Percentiles rank a stretch among this genome's conserved stretches.
phyloP scores from a whole-genome alignment of 2,329 filamentous ascomycete genomes.

The Samsoniella hepiali region DNA sequence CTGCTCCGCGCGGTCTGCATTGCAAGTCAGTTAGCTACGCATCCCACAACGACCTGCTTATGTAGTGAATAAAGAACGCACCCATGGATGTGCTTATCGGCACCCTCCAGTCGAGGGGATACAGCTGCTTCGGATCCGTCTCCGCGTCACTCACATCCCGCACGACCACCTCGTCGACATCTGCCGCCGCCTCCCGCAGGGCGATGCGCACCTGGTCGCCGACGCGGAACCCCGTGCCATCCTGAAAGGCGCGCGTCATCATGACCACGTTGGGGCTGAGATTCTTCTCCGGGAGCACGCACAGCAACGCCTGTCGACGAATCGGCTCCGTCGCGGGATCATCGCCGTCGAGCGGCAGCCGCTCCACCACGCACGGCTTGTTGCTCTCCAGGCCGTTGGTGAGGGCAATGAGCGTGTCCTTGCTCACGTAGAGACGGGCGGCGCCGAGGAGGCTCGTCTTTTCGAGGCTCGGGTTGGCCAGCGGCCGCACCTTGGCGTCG shows the following conservation, averaged over 20 bases:
- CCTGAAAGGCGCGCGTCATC: conserved; percentile 70
- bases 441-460: conserved; percentile 42
- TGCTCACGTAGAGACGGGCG: conserved; percentile 47
- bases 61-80: conserved; percentile 22
- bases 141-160: conserved; percentile 51
- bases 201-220: conserved; percentile 62
- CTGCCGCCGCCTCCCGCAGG: conserved; percentile 52
- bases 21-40: not conserved
- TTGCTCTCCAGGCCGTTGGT: conserved; percentile 43
- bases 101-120: conserved; percentile 37
- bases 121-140: conserved; percentile 27
- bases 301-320: conserved; percentile 47
- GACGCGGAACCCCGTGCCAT: conserved; percentile 68
- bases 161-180: conserved; percentile 57
- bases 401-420: conserved; percentile 44
- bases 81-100: conserved; percentile 34
- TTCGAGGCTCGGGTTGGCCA: conserved; percentile 40
- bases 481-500: conserved; percentile 41
- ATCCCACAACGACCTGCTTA: not conserved
- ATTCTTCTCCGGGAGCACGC: conserved; percentile 54
- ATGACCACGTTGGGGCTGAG: conserved; percentile 66
- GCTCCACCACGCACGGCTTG: conserved; percentile 41
- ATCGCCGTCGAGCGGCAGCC: conserved; percentile 22
- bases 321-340: conserved; percentile 16
- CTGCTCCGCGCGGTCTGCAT: conserved; percentile 59